Evolutionary conservation across 352 stramenopile genomes (phyloP).

Genomic region (Phytophthora megakarya): DNA sequence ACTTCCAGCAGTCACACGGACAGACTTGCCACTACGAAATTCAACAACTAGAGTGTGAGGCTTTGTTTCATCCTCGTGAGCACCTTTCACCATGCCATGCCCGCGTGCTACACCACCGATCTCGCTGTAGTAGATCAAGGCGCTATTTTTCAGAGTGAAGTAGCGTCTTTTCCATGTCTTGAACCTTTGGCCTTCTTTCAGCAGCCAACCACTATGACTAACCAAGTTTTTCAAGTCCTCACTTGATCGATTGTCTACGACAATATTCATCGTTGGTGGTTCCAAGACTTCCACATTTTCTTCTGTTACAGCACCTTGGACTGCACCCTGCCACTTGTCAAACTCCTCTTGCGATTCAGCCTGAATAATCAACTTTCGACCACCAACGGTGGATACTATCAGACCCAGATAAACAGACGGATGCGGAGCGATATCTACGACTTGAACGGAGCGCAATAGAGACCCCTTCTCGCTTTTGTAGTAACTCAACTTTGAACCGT

Average conservation of each 20-base stretch:
- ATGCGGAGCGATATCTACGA: conserved; percentile 44
- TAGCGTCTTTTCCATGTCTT: conserved; percentile 83
- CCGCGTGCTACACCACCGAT: conserved; percentile 60
- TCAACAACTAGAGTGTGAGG: conserved; percentile 55
- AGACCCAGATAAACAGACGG: conserved; percentile 48
- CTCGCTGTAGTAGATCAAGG: conserved; percentile 77
- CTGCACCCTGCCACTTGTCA: conserved; percentile 56
- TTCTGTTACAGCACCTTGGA: conserved; percentile 39
- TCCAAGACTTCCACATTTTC: conserved; percentile 9
- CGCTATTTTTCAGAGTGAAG: conserved; percentile 73
- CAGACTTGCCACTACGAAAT: conserved; percentile 38
- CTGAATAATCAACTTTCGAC: conserved; percentile 60
- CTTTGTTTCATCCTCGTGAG: conserved; percentile 51
- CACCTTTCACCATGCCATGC: conserved; percentile 58
- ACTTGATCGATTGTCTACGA: conserved; percentile 16
- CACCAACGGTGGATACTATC: conserved; percentile 45
- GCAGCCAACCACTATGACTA: conserved; percentile 67
- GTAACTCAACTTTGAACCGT: conserved; percentile 71
- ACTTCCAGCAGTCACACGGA: conserved; percentile 40
- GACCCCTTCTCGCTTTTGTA: conserved; percentile 74
- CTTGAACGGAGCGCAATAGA: conserved; percentile 50
- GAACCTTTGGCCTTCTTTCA: conserved; percentile 76
- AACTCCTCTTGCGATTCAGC: conserved; percentile 72
- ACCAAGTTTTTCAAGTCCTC: conserved; percentile 28
- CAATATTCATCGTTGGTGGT: conserved; percentile 13